These are phyloP conservation scores for Keithomyces neogunnii DNA, from an alignment of 2,329 filamentous ascomycete genomes.

Conservation along the genomic window DNA sequence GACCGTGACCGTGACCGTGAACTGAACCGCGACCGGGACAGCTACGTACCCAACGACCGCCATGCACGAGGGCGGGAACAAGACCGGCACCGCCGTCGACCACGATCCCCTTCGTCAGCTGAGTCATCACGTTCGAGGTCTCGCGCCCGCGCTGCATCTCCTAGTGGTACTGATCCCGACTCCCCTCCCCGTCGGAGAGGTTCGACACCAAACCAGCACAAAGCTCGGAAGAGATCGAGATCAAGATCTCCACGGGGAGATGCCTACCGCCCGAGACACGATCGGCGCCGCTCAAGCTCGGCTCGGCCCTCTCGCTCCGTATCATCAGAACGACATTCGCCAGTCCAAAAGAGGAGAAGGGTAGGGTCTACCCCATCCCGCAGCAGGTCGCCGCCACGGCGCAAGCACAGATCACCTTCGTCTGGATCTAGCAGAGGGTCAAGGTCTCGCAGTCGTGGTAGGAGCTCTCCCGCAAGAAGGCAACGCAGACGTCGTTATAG, in stretches of 20 bases:
- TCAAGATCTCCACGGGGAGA: constrained; percentile 28
- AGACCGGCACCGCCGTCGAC: constrained; percentile 13
- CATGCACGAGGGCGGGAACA: constrained; percentile 33
- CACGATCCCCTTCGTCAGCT: constrained; percentile 26
- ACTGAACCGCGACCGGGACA: constrained; percentile 39
- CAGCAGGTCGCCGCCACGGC: constrained; percentile 36
- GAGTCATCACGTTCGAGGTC: constrained; percentile 24
- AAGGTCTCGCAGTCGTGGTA: constrained; percentile 21
- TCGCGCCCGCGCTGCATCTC: constrained; percentile 22
- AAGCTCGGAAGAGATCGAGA: constrained; percentile 30
- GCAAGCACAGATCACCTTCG: constrained; percentile 25
- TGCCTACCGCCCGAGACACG: constrained; percentile 17
- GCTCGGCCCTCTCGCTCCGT: constrained; percentile 23
- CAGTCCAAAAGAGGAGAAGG: constrained; percentile 40
- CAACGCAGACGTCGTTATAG: constrained; percentile 5
- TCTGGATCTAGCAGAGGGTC: constrained; percentile 30
- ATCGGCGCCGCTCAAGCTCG: constrained; percentile 13
- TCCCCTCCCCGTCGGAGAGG: constrained; percentile 25
- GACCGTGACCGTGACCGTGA: too few species aligned
- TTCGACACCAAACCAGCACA: constrained; percentile 22
- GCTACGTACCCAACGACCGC: constrained; percentile 42
- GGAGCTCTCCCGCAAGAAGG: constrained; percentile 6
- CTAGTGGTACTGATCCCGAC: constrained; percentile 21
- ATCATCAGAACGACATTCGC: constrained; percentile 32
- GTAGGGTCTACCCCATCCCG: constrained; percentile 37